Conservation (phyloP, 257 asterid species). For the Fraxinus excelsior region DNA sequence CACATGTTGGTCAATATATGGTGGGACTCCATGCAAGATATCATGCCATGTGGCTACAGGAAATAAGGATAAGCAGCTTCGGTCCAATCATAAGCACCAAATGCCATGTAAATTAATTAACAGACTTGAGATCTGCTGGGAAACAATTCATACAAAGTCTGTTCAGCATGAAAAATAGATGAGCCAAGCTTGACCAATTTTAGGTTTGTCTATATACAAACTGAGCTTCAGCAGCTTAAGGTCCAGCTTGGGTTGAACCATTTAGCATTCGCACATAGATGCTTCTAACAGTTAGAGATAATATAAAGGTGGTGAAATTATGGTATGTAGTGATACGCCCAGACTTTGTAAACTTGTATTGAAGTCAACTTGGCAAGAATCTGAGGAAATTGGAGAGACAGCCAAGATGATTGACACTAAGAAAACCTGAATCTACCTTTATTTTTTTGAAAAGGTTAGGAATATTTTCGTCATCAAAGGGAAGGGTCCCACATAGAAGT, state of each 20-base stretch:
- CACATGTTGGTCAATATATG: not conserved
- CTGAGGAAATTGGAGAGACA: not conserved
- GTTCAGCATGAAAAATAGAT: not conserved
- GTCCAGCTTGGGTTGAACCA: not conserved
- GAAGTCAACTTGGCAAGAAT: conserved; percentile 13
- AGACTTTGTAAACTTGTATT: conserved; percentile 3
- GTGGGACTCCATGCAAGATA: not conserved
- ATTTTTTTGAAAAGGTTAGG: conserved; percentile 97
- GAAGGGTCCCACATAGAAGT: conserved; percentile 98
- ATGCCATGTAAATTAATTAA: not conserved
- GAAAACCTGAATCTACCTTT: conserved; percentile 52
- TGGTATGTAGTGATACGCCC: not conserved
- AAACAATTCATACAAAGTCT: not conserved
- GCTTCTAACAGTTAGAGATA: conserved; percentile 9
- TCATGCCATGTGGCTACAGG: not conserved
- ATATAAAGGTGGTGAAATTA: not conserved
- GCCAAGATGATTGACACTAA: not conserved
- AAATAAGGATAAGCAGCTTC: not conserved
- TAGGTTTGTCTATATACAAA: conserved; percentile 5
- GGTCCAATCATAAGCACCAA: not conserved
- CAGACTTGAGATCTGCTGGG: not conserved
- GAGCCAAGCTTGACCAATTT: conserved; percentile 2
- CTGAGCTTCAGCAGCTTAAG: conserved; percentile 6
- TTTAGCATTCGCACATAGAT: conserved; percentile 5
- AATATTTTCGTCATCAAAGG: conserved; percentile 95